These are phyloP conservation scores for Eucalyptus curtisii DNA, from an alignment of 345 rosid species.

Conservation along the genomic window DNA sequence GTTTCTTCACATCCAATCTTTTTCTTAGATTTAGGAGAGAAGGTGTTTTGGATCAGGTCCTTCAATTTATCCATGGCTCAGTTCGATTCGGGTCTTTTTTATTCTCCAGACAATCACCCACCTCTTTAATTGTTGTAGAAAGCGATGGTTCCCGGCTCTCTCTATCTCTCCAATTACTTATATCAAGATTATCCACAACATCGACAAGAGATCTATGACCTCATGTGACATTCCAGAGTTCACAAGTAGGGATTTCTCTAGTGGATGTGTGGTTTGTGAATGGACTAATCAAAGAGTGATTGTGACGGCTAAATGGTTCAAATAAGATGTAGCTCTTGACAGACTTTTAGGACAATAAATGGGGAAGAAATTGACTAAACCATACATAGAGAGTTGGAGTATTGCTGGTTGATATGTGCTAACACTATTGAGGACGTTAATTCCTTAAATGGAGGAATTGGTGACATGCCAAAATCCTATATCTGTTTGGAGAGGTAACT, in stretches of 20 bases:
- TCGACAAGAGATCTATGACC: accelerated
- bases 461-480: too few relatives aligned
- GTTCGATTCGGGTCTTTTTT: background rate
- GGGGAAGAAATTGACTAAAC: accelerated
- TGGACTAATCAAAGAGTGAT: background rate
- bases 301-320: accelerated
- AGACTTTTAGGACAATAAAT: background rate
- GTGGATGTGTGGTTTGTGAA: background rate
- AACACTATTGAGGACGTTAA: too few relatives aligned
- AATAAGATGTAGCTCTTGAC: too few relatives aligned
- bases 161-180: background rate
- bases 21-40: background rate
- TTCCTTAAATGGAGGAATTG: background rate
- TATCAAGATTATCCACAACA: background rate
- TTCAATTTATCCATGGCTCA: too few relatives aligned
- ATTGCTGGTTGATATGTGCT: background rate
- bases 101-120: background rate
- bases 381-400: background rate
- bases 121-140: background rate
- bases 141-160: accelerated
- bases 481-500: background rate
- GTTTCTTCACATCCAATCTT: background rate
- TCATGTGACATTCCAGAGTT: background rate
- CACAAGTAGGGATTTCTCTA: background rate
- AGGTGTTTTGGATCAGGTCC: background rate